Base-by-base conservation (phyloP, 768 basidiomycete genomes). In the Nidularia pulvinata region DNA sequence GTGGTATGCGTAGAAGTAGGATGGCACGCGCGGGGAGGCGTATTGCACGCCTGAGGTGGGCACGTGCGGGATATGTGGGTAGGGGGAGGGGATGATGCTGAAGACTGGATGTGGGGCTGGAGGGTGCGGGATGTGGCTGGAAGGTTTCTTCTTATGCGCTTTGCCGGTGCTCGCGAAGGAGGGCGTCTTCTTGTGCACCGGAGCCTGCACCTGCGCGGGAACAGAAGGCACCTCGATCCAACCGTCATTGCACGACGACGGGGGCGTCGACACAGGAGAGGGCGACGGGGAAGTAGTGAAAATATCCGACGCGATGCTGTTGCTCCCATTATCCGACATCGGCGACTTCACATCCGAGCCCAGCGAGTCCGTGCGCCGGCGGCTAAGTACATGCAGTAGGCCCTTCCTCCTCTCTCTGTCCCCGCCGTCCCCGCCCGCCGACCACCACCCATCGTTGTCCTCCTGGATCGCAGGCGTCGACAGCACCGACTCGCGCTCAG, bases 381-480 rank as follows among this genome's bases (percentile, higher is more conserved):
- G 65, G 6, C 71, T 71, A 49, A 78, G 66, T 5, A 74, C 76
- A 13, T 75, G 61, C 57, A 76, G 74, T 1, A 78, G 61, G 34
- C 76, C 76, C n/a, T 73, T 66, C 1, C 74, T 73, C 55, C 75
- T 65, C 57, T 69, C 57, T 76, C 76, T 30, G 69, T 61, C 30
- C 61, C 62, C 47, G 55, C 51, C 16, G 59, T 72, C 65, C 6
- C 63, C 57, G 13, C 71, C 55, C 46, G 72, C 69, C 49, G 79
- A 74, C 78, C 78, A 81, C 1, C 78, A 78, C 37, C 78, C 78
- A 2, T 64, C 65, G 30, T 39, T 39, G 16, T 78, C 77, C 6
- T 75, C 73, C 10, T 73, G 72, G n/a, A 65, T 57, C 5, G 68
- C 62, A 3, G 72, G 71, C 4, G 69, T 68, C 5, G 70, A 67